These are phyloP conservation scores for Ciborinia camelliae DNA, from an alignment of 2,329 filamentous ascomycete genomes.

Conservation along the genomic window DNA sequence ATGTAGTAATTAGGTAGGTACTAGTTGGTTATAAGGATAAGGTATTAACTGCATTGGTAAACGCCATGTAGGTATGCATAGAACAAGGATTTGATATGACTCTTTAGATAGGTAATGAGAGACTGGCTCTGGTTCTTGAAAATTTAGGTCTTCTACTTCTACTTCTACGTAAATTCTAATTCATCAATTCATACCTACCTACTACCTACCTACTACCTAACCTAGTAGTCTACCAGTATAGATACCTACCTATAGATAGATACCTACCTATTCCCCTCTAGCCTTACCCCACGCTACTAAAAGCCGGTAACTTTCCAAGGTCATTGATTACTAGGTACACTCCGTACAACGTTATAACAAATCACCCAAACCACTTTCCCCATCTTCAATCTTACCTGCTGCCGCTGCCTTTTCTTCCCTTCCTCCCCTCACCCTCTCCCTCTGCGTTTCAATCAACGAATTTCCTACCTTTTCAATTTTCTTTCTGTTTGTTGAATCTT, in stretches of 20 bases:
- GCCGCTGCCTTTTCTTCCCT: not conserved
- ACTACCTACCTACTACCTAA: too few relatives aligned
- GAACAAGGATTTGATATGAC: not conserved
- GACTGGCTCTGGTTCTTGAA: not conserved
- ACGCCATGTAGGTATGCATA: not conserved
- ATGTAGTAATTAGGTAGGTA: too few relatives aligned
- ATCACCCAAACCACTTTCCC: too few relatives aligned
- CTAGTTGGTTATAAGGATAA: too few relatives aligned
- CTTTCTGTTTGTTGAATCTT: not conserved
- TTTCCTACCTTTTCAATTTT: not conserved
- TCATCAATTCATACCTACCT: not conserved
- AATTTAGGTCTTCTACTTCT: not conserved
- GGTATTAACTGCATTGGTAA: not conserved
- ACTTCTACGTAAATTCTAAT: too few relatives aligned
- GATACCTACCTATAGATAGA: too few relatives aligned
- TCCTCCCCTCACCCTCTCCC: not conserved
- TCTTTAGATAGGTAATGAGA: not conserved
- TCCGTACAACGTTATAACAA: not conserved
- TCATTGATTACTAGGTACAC: too few relatives aligned
- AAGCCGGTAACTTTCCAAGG: too few relatives aligned
- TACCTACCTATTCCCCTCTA: too few relatives aligned
- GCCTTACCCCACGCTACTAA: too few relatives aligned
- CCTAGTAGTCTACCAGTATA: too few relatives aligned
- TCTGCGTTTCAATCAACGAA: not conserved
- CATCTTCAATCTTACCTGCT: not conserved